Conservation (phyloP, 257 asterid genomes). For the Paraleonurus japonicus region DNA sequence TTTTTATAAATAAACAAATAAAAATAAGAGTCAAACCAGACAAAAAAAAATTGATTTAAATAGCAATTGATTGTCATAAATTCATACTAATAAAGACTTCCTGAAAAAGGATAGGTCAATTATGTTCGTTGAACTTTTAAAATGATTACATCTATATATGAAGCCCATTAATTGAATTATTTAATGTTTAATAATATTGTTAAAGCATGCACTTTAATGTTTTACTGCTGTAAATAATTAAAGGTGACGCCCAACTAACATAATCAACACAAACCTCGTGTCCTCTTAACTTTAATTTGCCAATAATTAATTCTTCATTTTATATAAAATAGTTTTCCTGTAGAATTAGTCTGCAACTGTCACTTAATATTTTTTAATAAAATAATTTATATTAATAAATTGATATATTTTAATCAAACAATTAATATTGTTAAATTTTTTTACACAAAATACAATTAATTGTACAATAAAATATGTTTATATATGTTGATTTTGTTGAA, state of each 20-base stretch:
- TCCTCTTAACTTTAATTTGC: conserved; percentile 1
- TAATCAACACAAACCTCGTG: conserved; percentile 38
- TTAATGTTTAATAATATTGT: conserved; percentile 22
- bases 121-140: neutral
- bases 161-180: conserved; percentile 23
- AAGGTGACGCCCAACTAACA: conserved; percentile 32
- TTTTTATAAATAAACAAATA: too few species aligned
- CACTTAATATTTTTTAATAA: too few species aligned
- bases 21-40: neutral
- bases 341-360: too few species aligned
- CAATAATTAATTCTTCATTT: neutral
- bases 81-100: conserved; percentile 4
- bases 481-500: too few species aligned
- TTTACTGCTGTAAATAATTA: conserved; percentile 36
- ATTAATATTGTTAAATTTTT: too few species aligned
- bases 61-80: neutral
- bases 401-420: too few species aligned
- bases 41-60: neutral
- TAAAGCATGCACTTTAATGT: conserved; percentile 21
- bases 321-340: neutral
- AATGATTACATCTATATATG: conserved; percentile 21
- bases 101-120: neutral
- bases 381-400: too few species aligned
- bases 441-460: too few species aligned
- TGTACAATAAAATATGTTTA: too few species aligned